Conservation (phyloP, 129 eudicot genomes). For the Lactuca sativa region DNA sequence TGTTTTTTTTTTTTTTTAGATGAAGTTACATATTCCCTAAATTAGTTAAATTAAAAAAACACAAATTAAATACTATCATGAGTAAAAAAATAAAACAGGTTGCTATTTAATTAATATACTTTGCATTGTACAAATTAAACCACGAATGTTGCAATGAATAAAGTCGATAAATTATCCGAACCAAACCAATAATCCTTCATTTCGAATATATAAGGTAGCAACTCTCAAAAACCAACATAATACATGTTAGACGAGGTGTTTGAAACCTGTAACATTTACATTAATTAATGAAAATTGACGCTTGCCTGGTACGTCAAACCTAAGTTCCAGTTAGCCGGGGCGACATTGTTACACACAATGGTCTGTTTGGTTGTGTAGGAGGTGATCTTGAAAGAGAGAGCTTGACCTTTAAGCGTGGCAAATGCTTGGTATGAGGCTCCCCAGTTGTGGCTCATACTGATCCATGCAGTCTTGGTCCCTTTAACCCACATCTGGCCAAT, state of each 20-base stretch:
- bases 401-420: constrained; percentile 54
- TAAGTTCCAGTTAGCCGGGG: constrained; percentile 56
- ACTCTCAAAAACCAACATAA: not conserved
- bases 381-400: constrained; percentile 64
- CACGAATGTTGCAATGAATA: not conserved
- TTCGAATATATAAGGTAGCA: not conserved
- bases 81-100: too few relatives aligned
- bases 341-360: constrained; percentile 53
- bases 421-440: constrained; percentile 79
- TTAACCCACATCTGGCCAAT: constrained; percentile 65
- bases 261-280: not conserved
- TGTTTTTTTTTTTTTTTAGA: too few relatives aligned
- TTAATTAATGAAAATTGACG: constrained; percentile 56
- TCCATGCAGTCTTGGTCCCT: constrained; percentile 69
- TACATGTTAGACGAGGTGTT: not conserved
- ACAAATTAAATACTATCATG: too few relatives aligned
- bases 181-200: not conserved
- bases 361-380: constrained; percentile 53
- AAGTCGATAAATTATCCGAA: not conserved
- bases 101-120: not conserved
- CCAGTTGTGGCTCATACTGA: constrained; percentile 82
- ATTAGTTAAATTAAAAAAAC: too few relatives aligned
- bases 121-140: not conserved
- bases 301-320: constrained; percentile 58
- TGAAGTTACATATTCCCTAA: too few relatives aligned